Percentiles rank a stretch among this genome's conserved stretches.
These are phyloP conservation scores for Metschnikowia matae DNA, from an alignment of 805 yeast species.

Conservation along the genomic window DNA sequence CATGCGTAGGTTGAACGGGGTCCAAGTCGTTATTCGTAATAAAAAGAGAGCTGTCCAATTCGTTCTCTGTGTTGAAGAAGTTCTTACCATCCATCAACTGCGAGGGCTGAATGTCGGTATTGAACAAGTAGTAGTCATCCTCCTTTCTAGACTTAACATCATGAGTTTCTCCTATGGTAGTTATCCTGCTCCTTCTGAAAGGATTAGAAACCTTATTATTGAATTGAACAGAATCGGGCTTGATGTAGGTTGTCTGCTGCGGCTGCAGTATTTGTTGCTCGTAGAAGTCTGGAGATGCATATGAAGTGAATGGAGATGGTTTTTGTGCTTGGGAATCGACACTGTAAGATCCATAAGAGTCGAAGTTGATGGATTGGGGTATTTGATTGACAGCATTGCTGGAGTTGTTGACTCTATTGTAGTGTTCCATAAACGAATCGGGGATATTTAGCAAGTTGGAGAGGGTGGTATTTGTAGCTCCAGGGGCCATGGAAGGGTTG, in stretches of 20 bases:
- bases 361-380: slow-evolving; percentile 7
- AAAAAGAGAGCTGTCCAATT: slow-evolving; percentile 27
- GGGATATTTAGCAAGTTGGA: slow-evolving; percentile 27
- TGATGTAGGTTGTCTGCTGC: slow-evolving; percentile 9
- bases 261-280: slow-evolving; percentile 4
- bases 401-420: slow-evolving; percentile 16
- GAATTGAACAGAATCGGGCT: slow-evolving; percentile 12
- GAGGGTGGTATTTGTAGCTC: slow-evolving; percentile 10
- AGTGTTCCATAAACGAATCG: slow-evolving; percentile 27
- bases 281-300: slow-evolving; percentile 35
- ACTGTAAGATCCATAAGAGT: slow-evolving; percentile 12
- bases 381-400: slow-evolving; percentile 13
- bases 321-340: slow-evolving; percentile 10
- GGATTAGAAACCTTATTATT: background rate
- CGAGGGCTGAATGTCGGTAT: slow-evolving; percentile 41
- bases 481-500: slow-evolving; percentile 10
- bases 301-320: slow-evolving; percentile 33
- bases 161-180: slow-evolving; percentile 26
- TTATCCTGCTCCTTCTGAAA: slow-evolving; percentile 29
- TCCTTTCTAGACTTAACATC: slow-evolving; percentile 23
- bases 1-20: slow-evolving; percentile 2
- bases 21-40: slow-evolving; percentile 15
- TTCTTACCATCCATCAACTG: slow-evolving; percentile 26
- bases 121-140: slow-evolving; percentile 36
- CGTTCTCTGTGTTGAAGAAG: slow-evolving; percentile 24